These are phyloP conservation scores for Crithidia mellificae DNA, from an alignment of 208 protist genomes.

Conservation along the genomic window DNA sequence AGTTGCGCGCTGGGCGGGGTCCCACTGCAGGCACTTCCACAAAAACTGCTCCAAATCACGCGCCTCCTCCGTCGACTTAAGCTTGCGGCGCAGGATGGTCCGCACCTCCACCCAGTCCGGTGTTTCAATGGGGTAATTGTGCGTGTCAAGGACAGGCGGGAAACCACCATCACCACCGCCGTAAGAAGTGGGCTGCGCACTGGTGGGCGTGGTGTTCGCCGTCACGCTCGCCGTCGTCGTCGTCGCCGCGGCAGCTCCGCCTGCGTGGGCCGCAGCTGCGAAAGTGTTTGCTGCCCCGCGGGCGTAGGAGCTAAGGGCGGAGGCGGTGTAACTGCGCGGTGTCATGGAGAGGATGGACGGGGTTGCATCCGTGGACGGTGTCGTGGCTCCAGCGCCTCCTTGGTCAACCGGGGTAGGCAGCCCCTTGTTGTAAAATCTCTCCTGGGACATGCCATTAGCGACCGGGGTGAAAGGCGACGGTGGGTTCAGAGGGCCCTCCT, in stretches of 20 bases:
- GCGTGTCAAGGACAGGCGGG: too few species aligned
- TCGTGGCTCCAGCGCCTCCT: not conserved
- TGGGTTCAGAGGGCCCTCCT: too few species aligned
- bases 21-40: slow-evolving; percentile 55
- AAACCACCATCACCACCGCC: too few species aligned
- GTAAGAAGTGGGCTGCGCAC: too few species aligned
- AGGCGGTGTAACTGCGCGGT: not conserved
- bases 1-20: slow-evolving; percentile 39
- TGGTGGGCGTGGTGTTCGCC: too few species aligned
- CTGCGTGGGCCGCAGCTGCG: too few species aligned
- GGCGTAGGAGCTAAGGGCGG: not conserved
- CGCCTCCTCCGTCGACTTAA: slow-evolving; percentile 36
- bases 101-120: slow-evolving; percentile 42
- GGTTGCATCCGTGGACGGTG: not conserved
- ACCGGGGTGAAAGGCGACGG: too few species aligned
- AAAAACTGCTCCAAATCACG: slow-evolving; percentile 47
- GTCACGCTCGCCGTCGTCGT: too few species aligned
- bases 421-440: too few species aligned
- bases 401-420: not conserved
- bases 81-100: slow-evolving; percentile 29
- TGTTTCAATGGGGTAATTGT: slow-evolving; percentile 37
- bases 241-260: too few species aligned
- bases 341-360: slow-evolving; percentile 15
- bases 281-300: too few species aligned
- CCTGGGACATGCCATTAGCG: too few species aligned